phyloP scores from a whole-genome alignment of 2,329 filamentous ascomycete species.

The Aspergillus quadrilineatus region DNA sequence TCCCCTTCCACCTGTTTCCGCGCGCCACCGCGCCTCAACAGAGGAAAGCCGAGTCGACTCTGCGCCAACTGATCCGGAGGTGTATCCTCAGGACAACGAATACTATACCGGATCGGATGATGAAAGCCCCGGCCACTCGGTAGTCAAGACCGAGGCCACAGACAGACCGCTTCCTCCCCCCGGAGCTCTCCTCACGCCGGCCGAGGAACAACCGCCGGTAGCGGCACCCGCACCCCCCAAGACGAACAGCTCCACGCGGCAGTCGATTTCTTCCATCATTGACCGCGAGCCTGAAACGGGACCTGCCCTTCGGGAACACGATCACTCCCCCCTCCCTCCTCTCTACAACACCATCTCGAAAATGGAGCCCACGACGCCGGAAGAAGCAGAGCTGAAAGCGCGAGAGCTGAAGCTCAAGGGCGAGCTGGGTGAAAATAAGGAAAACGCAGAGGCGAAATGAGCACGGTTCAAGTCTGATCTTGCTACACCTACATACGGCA shows the following conservation, averaged over 20 bases:
- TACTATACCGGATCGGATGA: conserved; percentile 33
- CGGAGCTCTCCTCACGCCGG: conserved; percentile 16
- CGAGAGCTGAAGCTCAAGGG: conserved; percentile 20
- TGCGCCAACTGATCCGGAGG: conserved; percentile 30
- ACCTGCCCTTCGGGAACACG: conserved; percentile 24
- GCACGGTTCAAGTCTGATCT: neutral
- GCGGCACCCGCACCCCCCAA: conserved; percentile 17
- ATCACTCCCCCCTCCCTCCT: conserved; percentile 21
- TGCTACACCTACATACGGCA: conserved; percentile 5
- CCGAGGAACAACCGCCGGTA: conserved; percentile 16
- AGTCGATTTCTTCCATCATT: conserved; percentile 42
- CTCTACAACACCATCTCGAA: conserved; percentile 21
- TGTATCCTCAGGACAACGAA: conserved; percentile 31
- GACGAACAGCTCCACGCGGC: conserved; percentile 36
- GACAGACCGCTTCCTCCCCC: conserved; percentile 25
- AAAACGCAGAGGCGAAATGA: conserved; percentile 22
- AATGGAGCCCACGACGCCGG: conserved; percentile 8
- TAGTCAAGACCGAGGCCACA: conserved; percentile 32
- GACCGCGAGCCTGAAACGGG: conserved; percentile 30
- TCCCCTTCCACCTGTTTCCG: conserved; percentile 35
- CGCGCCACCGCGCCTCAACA: conserved; percentile 34
- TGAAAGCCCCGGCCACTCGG: conserved; percentile 22
- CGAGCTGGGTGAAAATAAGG: conserved; percentile 28
- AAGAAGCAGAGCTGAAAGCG: neutral
- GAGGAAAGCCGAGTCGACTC: conserved; percentile 37